Evolutionary conservation across 2,329 filamentous ascomycete genomes (phyloP), one percentile per base, ranked within the genome.

Genomic region (Tolypocladium album): DNA sequence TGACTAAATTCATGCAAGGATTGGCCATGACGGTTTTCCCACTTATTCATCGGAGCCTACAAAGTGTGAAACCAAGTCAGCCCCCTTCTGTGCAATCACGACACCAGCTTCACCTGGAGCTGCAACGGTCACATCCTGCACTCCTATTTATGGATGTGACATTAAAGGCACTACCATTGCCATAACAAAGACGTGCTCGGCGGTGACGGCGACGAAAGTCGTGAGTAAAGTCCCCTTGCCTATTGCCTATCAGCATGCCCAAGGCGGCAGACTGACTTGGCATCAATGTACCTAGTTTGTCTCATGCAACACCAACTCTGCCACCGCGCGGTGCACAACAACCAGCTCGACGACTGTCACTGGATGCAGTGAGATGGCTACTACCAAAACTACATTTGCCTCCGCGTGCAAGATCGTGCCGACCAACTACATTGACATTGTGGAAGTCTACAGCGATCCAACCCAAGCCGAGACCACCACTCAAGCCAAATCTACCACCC

Each of bases 361-460:
- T 22, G 52, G 52, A n/a, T 55, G 52, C 52, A 36, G 27, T 20
- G 27, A 39, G 38, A 39, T 20, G 9, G 52, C 27, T 2, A 38
- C 52, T 3, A 39, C 34, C 7, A 55, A 20, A 9, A 55, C 52
- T 12, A 55, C 52, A 2, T 27, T 55, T 27, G 52, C 52, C 15
- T 7, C 52, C 34, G 31, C 52, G 27, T 55, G 52, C 60, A 67
- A 53, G 70, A 69, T 59, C 59, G 60, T 56, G 70, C 67, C 60
- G 63, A 61, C 24, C 69, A 69, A 42, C 73, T 82, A 15, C 82
- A 82, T 3, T 81, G 84, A 65, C 70, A 83, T 24, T 13, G 34
- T 55, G 27, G 52, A 55, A 20, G 17, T 39, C 52, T 31, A 22
- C 20, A 34, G 8, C 6, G 52, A 15, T 9, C 17, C 39, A 12